Evolutionary conservation across 1,139 yeast genomes (phyloP), one percentile per base, ranked within the genome.

Genomic region (Blastobotrys apis): DNA sequence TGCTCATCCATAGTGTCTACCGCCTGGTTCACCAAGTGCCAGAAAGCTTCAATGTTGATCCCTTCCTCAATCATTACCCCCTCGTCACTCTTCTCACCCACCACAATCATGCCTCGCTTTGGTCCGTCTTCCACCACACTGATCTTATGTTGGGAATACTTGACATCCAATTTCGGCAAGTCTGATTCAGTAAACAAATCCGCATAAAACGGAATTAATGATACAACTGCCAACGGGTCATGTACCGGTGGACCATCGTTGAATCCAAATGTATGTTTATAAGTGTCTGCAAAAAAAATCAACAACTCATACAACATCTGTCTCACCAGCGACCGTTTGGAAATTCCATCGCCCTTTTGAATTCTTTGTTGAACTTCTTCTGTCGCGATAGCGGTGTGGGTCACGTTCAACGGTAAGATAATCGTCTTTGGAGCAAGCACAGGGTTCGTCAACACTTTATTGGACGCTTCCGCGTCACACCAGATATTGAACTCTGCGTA

Each of bases 401-500:
- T 85, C 26, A 84, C 67, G 60, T 86, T 82, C 44, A 86, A 65
- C 0, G 94, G 88, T 12, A 77, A 72, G 45, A 84, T 59, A 3
- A 83, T 59, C 9, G 76, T 71, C 58, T 77, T 82, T 5, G 69
- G 61, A 6, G 67, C 63, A 35, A 84, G 59, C 0, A 63, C 59
- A 1, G 66, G 64, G 52, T 79, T 78, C 12, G 65, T 57, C 4
- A 86, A 68, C 2, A 84, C 72, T 9, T 65, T 59, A 32, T 74
- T 65, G 0, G 94, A 85, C 2, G 95, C 94, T 43, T 73, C 73
- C 0, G 95, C 90, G 58, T 87, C 96, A 40, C 79, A 72, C 68
- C 75, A 74, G 38, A 84, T 71, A 62, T 87, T 87, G 68, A 85
- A 87, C 59, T 87, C 95, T n/a, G 94, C 81, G 42, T 69, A 71